Evolutionary conservation across 371 early-diverging fungal genomes (phyloP).

Genomic region (Mucor racemosus): DNA sequence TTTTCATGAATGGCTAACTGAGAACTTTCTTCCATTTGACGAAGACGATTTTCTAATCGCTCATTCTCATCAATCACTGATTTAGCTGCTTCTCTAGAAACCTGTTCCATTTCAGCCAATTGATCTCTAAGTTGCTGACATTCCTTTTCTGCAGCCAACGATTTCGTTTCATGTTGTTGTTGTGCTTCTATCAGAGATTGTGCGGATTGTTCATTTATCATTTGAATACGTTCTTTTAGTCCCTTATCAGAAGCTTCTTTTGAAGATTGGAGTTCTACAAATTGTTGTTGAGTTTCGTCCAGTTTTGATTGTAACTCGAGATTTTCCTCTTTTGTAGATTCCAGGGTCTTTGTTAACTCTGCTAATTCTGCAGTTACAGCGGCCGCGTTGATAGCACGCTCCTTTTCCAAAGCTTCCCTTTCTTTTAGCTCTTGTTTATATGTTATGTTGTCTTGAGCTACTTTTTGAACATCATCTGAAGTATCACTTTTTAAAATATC

Average conservation of each 20-base stretch:
- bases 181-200: slow-evolving; percentile 9
- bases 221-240: slow-evolving; percentile 6
- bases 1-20: slow-evolving; percentile 1
- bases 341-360: slow-evolving; percentile 5
- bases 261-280: slow-evolving; percentile 7
- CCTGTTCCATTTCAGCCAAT: slow-evolving; percentile 7
- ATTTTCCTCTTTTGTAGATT: slow-evolving; percentile 12
- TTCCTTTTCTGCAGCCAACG: background rate
- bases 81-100: slow-evolving; percentile 14
- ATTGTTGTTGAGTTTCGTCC: slow-evolving; percentile 5
- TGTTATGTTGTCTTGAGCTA: slow-evolving; percentile 4
- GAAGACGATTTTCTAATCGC: slow-evolving; percentile 9
- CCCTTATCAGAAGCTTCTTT: slow-evolving; percentile 12
- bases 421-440: slow-evolving; percentile 6
- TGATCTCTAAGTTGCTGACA: slow-evolving; percentile 14
- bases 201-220: slow-evolving; percentile 12
- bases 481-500: slow-evolving; percentile 13
- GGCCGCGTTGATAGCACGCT: background rate
- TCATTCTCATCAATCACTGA: slow-evolving; percentile 21
- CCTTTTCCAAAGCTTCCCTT: background rate
- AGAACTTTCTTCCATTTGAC: background rate
- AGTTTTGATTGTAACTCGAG: background rate
- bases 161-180: background rate
- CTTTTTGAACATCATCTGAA: slow-evolving; percentile 13
- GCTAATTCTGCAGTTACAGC: background rate